phyloP scores from a whole-genome alignment of 1,284 basidiomycete genomes.

The Vanrija pseudolonga region DNA sequence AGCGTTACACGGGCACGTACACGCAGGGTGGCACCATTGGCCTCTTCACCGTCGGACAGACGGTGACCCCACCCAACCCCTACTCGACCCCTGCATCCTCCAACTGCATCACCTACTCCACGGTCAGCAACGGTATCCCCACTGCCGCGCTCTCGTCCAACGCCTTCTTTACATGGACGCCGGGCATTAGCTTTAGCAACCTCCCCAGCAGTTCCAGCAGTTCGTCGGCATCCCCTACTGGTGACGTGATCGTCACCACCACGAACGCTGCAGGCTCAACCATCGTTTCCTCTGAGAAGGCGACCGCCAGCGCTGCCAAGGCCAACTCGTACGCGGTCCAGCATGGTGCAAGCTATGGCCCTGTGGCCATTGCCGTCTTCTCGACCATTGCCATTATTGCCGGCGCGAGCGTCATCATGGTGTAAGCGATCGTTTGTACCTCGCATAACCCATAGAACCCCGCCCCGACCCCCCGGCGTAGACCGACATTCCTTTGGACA shows the following conservation, averaged over 20 bases:
- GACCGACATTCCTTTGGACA: too few species aligned
- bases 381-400: constrained; percentile 30
- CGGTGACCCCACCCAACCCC: constrained; percentile 41
- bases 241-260: background rate
- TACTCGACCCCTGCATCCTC: constrained; percentile 45
- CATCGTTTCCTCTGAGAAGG: constrained; percentile 19
- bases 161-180: constrained; percentile 13
- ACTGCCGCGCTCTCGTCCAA: constrained; percentile 19
- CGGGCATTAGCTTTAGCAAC: constrained; percentile 5
- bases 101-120: constrained; percentile 47
- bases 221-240: background rate
- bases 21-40: constrained; percentile 23
- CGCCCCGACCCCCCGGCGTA: too few species aligned
- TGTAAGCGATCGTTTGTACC: constrained; percentile 23
- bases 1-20: constrained; percentile 50
- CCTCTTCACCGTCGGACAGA: constrained; percentile 44
- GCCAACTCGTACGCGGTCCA: constrained; percentile 10
- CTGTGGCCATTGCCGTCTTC: constrained; percentile 21
- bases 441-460: too few species aligned
- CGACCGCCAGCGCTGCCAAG: constrained; percentile 30
- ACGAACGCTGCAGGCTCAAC: constrained; percentile 6
- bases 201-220: constrained; percentile 2
- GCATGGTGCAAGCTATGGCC: constrained; percentile 17
- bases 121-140: constrained; percentile 39
- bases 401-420: constrained; percentile 37